Conservation (phyloP, 352 stramenopile species). For the Phytophthora constricta region DNA sequence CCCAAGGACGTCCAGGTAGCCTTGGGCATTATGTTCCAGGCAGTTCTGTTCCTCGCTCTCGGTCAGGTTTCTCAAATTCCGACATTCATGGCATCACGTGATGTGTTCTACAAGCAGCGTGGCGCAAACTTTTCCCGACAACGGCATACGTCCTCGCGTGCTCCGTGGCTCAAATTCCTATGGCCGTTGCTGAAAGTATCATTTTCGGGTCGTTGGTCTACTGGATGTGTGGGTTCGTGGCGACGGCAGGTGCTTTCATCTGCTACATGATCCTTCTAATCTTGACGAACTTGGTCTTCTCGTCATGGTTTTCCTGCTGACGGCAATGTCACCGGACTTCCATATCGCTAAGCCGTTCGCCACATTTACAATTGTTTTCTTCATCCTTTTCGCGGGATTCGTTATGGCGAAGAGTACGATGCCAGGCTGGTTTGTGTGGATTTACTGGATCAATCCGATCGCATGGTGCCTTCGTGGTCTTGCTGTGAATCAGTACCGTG, state of each 20-base stretch:
- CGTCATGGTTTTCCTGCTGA: conserved; percentile 49
- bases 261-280: conserved; percentile 47
- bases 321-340: conserved; percentile 34
- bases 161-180: conserved; percentile 41
- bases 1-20: conserved; percentile 36
- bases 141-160: conserved; percentile 68
- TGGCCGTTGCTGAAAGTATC: conserved; percentile 57
- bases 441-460: conserved; percentile 74
- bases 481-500: conserved; percentile 38
- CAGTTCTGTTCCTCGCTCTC: conserved; percentile 71
- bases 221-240: conserved; percentile 60
- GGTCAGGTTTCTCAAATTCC: conserved; percentile 57
- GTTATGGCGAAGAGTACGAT: conserved; percentile 54
- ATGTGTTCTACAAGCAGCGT: conserved; percentile 56
- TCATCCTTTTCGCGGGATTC: conserved; percentile 65
- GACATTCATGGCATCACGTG: conserved; percentile 48
- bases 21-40: conserved; percentile 75
- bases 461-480: conserved; percentile 47
- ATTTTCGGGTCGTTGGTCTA: conserved; percentile 67
- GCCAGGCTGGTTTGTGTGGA: conserved; percentile 57
- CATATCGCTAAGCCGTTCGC: conserved; percentile 53
- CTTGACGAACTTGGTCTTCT: conserved; percentile 44
- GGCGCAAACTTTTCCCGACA: conserved; percentile 64
- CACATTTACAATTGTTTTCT: conserved; percentile 51
- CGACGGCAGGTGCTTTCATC: conserved; percentile 36